Conservation (phyloP, 257 asterid genomes). For the Ocimum tenuiflorum region DNA sequence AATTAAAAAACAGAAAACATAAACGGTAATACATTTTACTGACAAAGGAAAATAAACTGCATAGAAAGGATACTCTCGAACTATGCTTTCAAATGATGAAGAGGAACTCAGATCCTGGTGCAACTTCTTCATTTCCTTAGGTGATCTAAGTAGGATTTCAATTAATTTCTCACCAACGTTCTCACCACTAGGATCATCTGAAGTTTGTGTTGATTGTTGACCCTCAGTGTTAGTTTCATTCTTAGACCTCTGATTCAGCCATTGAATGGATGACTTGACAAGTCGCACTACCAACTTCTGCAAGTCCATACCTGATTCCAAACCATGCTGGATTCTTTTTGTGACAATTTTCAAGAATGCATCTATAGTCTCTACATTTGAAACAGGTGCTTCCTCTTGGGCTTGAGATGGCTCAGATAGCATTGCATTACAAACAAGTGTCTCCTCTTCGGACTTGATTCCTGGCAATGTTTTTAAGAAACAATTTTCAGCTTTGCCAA, state of each 20-base stretch:
- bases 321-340: conserved; percentile 48
- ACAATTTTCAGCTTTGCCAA: conserved; percentile 29
- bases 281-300: conserved; percentile 67
- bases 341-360: conserved; percentile 47
- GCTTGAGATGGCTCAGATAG: conserved; percentile 35
- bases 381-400: conserved; percentile 32
- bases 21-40: not conserved
- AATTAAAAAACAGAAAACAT: not conserved
- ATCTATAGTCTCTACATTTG: conserved; percentile 43
- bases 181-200: conserved; percentile 30
- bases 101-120: conserved; percentile 29
- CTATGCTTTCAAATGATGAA: conserved; percentile 38
- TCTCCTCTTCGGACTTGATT: conserved; percentile 26
- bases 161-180: conserved; percentile 30
- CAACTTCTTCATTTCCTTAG: conserved; percentile 68
- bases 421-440: conserved; percentile 27
- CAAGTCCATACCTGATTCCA: conserved; percentile 73
- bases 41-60: conserved; percentile 5
- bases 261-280: conserved; percentile 50
- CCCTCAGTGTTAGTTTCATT: conserved; percentile 21
- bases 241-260: conserved; percentile 35
- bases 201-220: conserved; percentile 23
- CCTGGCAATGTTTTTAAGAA: conserved; percentile 21
- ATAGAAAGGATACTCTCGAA: conserved; percentile 76
- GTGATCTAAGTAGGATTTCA: conserved; percentile 44